Conservation (phyloP, 192 early-diverging fungal genomes). For the Umbelopsis sp. region DNA sequence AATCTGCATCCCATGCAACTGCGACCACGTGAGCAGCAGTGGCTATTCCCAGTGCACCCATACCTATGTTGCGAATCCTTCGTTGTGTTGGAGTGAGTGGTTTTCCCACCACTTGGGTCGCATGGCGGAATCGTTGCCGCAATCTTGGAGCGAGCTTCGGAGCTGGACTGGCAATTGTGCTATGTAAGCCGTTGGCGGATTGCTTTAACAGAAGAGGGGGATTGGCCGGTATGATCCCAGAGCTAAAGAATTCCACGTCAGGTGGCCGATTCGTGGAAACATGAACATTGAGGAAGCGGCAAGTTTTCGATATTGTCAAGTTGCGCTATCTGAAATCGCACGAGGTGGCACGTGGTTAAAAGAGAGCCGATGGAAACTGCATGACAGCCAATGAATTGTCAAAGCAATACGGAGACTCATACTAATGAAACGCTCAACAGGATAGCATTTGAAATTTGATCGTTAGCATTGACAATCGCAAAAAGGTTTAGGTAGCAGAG, state of each 20-base stretch:
- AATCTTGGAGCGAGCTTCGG: neutral
- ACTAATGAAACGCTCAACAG: no score
- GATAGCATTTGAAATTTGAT: no score
- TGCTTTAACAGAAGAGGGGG: neutral
- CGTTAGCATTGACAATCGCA: no score
- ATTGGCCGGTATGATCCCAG: neutral
- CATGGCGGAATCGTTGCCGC: neutral
- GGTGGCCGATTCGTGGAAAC: neutral
- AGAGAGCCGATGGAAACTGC: neutral
- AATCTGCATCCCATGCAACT: slow-evolving; percentile 7
- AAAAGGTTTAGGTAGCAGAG: no score
- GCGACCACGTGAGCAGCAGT: neutral
- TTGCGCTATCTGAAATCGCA: neutral
- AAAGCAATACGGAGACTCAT: no score
- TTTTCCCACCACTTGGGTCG: slow-evolving; percentile 5
- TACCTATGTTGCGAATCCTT: slow-evolving; percentile 1
- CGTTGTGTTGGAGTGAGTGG: slow-evolving; percentile 5
- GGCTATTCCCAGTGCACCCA: slow-evolving; percentile 7
- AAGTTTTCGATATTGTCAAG: neutral
- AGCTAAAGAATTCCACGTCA: neutral
- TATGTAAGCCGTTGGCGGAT: neutral
- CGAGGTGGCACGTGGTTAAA: neutral
- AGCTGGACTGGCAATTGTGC: neutral
- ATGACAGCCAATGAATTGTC: no score
- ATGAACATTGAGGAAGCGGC: neutral